phyloP scores from a whole-genome alignment of 306 rosid genomes.

The Cicer yamashitae region DNA sequence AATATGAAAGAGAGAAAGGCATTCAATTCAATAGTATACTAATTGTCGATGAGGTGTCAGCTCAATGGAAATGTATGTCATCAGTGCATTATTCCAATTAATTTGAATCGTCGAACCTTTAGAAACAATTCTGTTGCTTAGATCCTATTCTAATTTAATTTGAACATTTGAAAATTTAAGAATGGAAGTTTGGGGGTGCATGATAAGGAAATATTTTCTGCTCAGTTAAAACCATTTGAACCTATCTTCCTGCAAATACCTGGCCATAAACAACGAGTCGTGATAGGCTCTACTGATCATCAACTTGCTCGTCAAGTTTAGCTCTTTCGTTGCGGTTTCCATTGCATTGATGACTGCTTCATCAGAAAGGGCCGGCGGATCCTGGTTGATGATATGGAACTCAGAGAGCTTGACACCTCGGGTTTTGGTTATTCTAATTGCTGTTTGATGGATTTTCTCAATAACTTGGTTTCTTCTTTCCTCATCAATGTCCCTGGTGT shows the following conservation, averaged over 20 bases:
- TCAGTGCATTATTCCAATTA: constrained; percentile 1
- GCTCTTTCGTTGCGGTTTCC: constrained; percentile 75
- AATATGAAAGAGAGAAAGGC: constrained; percentile 1
- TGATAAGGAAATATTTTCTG: constrained; percentile 6
- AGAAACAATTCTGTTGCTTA: constrained; percentile 7
- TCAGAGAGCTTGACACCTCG: constrained; percentile 77
- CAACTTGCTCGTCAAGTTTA: constrained; percentile 78
- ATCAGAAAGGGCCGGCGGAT: constrained; percentile 88
- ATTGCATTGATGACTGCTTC: constrained; percentile 69
- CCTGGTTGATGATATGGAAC: constrained; percentile 82
- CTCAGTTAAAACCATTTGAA: constrained; percentile 24
- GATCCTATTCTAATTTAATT: constrained; percentile 3
- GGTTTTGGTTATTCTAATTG: constrained; percentile 63
- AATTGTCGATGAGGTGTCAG: not conserved
- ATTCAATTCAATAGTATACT: constrained; percentile 15
- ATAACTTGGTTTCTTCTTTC: constrained; percentile 78
- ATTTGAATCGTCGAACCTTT: constrained; percentile 19
- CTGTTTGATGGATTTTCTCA: constrained; percentile 77
- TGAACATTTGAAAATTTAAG: constrained; percentile 2
- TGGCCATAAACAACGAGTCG: constrained; percentile 92
- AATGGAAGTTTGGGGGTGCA: not conserved
- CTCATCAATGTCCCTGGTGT: constrained; percentile 90
- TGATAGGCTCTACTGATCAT: constrained; percentile 98
- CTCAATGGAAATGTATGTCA: not conserved
- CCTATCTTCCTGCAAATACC: constrained; percentile 58